Percentiles rank a stretch among this genome's conserved stretches.
phyloP scores from a whole-genome alignment of 2,329 filamentous ascomycete species.

The Ciborinia camelliae region DNA sequence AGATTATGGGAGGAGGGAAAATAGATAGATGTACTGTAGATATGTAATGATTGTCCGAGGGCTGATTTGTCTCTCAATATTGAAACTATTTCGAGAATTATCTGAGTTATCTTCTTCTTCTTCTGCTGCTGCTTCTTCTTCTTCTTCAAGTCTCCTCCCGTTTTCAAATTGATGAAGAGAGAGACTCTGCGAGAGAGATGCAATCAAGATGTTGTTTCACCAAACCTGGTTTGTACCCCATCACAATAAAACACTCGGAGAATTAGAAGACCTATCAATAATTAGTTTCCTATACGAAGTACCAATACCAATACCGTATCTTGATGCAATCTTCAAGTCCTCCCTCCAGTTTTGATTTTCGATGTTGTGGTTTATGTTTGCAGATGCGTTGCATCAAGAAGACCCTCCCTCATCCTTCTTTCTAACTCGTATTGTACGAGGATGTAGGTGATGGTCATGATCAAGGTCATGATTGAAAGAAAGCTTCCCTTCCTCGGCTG shows the following conservation, averaged over 20 bases:
- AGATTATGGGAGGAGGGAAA: neutral
- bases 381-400: neutral
- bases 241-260: slow-evolving; percentile 10
- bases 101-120: neutral
- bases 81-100: neutral
- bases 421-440: neutral
- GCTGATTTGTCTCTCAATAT: neutral
- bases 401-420: neutral
- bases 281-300: slow-evolving; percentile 6
- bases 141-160: neutral
- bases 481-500: slow-evolving; percentile 13
- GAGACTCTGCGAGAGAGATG: neutral
- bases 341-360: too few relatives aligned
- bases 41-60: neutral
- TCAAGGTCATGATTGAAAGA: neutral
- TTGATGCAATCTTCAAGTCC: too few relatives aligned
- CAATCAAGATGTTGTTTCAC: slow-evolving; percentile 16
- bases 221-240: slow-evolving; percentile 11
- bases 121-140: neutral
- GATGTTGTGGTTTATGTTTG: neutral
- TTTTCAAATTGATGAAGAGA: neutral
- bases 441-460: neutral
- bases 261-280: slow-evolving; percentile 12
- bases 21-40: neutral
- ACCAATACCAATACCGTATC: neutral